phyloP scores from a whole-genome alignment of 1,284 basidiomycete species.

The Phylloboletellus chloephorus region DNA sequence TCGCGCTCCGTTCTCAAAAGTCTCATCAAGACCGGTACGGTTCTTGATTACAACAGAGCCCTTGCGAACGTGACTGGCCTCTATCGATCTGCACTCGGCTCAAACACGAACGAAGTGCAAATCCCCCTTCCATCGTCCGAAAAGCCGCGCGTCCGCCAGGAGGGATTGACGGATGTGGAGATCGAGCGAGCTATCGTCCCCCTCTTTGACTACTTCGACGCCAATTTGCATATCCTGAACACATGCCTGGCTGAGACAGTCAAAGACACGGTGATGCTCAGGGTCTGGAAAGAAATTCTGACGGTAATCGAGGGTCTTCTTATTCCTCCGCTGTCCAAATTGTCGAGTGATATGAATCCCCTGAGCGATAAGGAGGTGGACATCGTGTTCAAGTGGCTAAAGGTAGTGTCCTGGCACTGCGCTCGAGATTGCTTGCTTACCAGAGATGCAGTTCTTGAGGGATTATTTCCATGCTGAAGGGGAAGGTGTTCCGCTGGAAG shows the following conservation, averaged over 20 bases:
- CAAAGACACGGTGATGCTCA: slow-evolving; percentile 89
- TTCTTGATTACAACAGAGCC: slow-evolving; percentile 80
- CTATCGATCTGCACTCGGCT: slow-evolving; percentile 70
- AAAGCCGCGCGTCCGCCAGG: slow-evolving; percentile 64
- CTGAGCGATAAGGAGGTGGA: slow-evolving; percentile 94
- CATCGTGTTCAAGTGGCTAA: slow-evolving; percentile 97
- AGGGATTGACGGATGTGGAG: slow-evolving; percentile 84
- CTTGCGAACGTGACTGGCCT: slow-evolving; percentile 75
- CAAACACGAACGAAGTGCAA: slow-evolving; percentile 62
- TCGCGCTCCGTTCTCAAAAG: slow-evolving; percentile 76
- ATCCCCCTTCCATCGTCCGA: slow-evolving; percentile 72
- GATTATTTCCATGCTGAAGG: slow-evolving; percentile 96
- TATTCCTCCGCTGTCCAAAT: slow-evolving; percentile 87
- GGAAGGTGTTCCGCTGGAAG: slow-evolving; percentile 83
- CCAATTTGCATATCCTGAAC: slow-evolving; percentile 89
- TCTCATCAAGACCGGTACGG: slow-evolving; percentile 62
- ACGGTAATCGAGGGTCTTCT: slow-evolving; percentile 84
- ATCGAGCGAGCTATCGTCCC: slow-evolving; percentile 92
- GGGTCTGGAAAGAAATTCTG: slow-evolving; percentile 96
- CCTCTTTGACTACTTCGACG: slow-evolving; percentile 95
- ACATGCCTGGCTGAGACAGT: slow-evolving; percentile 81
- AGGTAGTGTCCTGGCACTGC: slow-evolving; percentile 42
- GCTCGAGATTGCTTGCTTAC: slow-evolving; percentile 1
- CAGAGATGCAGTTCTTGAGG: slow-evolving; percentile 65
- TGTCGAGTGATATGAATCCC: slow-evolving; percentile 86